A percentile compares a stretch with the other conserved stretches of the same genome.
Conservation (phyloP, 768 basidiomycete genomes). For the Russula sp. region DNA sequence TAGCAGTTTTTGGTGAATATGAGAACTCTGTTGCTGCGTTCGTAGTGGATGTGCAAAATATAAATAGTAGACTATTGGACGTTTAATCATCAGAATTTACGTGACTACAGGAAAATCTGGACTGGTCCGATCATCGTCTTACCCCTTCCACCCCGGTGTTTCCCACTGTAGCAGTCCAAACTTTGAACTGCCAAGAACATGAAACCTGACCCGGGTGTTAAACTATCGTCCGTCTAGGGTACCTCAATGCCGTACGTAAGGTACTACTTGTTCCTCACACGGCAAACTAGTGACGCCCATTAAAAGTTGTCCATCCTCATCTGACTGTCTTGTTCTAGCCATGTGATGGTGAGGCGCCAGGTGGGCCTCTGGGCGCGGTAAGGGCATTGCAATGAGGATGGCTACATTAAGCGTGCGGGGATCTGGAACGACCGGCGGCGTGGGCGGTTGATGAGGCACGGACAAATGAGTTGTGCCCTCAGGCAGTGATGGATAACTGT, state of each 20-base stretch:
- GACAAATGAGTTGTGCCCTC: background rate
- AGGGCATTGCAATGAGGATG: constrained; percentile 21
- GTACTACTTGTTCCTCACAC: background rate
- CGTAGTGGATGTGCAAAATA: background rate
- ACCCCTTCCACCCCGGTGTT: background rate
- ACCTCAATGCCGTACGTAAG: background rate
- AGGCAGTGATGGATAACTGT: background rate
- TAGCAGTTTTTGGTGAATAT: background rate
- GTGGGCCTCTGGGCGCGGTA: background rate
- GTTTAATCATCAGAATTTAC: background rate
- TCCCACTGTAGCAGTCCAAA: background rate
- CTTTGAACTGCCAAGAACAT: background rate
- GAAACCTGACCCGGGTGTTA: background rate
- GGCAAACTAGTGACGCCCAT: constrained; percentile 5
- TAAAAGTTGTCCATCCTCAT: constrained; percentile 1
- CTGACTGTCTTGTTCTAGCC: background rate
- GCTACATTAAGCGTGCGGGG: constrained; percentile 11
- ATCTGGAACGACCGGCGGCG: background rate
- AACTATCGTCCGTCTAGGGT: background rate
- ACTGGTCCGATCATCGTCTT: too few species aligned
- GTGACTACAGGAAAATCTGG: too few species aligned
- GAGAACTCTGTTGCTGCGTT: background rate
- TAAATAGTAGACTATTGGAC: background rate
- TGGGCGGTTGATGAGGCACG: background rate
- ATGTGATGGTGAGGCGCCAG: background rate